phyloP scores from a whole-genome alignment of 2,329 filamentous ascomycete genomes.

The Cordyceps javanica region DNA sequence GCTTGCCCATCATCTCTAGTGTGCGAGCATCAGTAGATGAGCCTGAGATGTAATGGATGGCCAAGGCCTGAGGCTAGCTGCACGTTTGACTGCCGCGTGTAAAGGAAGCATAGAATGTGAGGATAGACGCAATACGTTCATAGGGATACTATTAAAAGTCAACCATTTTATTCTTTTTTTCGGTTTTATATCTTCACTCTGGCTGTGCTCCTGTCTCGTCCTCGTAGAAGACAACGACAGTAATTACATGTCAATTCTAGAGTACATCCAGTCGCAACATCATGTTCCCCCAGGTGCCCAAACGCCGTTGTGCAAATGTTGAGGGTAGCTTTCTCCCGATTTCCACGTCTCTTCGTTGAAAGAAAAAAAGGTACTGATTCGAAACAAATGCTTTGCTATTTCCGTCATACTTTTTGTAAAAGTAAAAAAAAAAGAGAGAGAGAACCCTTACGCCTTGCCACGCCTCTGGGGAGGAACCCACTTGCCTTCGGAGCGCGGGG shows the following conservation, averaged over 20 bases:
- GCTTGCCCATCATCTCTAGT: too few species aligned
- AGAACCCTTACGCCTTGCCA: conserved; percentile 22
- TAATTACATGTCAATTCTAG: conserved; percentile 10
- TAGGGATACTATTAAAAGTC: not conserved
- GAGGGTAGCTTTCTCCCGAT: not conserved
- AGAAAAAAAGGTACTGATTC: not conserved
- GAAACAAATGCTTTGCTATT: conserved; percentile 12
- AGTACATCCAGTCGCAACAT: conserved; percentile 12
- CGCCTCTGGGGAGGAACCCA: conserved; percentile 48
- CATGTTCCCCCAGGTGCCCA: conserved; percentile 7
- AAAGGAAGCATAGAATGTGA: too few species aligned
- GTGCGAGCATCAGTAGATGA: too few species aligned
- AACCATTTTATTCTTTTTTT: conserved; percentile 10
- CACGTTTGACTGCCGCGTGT: too few species aligned
- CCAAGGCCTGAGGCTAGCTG: too few species aligned
- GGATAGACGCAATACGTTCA: not conserved
- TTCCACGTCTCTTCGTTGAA: not conserved
- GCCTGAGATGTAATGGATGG: too few species aligned
- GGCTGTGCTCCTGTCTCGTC: conserved; percentile 4
- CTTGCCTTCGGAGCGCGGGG: conserved; percentile 50
- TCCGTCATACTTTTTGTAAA: conserved; percentile 7
- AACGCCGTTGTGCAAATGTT: conserved; percentile 11
- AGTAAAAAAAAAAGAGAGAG: not conserved
- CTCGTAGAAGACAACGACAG: not conserved
- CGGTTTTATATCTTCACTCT: conserved; percentile 1